Evolutionary conservation across 805 yeast species (phyloP).

Genomic region (Zygotorulaspora danielsina): DNA sequence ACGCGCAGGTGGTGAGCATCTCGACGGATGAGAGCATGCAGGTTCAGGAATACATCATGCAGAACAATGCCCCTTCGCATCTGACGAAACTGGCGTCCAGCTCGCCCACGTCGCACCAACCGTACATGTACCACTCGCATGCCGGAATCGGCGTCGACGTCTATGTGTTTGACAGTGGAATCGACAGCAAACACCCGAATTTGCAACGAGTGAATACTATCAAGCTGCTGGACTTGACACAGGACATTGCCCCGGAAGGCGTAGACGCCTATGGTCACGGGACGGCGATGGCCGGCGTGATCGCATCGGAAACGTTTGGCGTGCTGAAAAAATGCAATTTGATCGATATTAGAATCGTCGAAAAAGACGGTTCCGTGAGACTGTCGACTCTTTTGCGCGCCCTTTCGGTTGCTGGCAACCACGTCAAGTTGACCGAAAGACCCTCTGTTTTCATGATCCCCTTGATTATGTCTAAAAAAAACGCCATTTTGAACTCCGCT

Average conservation of each 20-base stretch:
- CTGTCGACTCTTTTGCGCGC: conserved; percentile 37
- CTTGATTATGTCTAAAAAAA: conserved; percentile 33
- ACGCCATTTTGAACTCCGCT: conserved; percentile 43
- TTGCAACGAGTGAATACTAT: conserved; percentile 44
- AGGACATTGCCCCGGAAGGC: conserved; percentile 24
- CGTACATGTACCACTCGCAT: conserved; percentile 41
- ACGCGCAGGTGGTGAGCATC: conserved; percentile 36
- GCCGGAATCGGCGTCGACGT: conserved; percentile 41
- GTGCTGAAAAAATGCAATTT: conserved; percentile 45
- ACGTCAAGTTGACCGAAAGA: conserved; percentile 32
- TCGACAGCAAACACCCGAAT: conserved; percentile 35
- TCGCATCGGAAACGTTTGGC: conserved; percentile 50
- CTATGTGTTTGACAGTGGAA: conserved; percentile 40
- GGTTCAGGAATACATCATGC: conserved; percentile 35
- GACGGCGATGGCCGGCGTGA: conserved; percentile 52
- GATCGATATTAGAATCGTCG: conserved; percentile 43
- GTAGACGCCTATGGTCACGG: conserved; percentile 49
- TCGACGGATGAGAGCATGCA: conserved; percentile 37
- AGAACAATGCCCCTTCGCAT: conserved; percentile 43
- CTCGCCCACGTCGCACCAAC: conserved; percentile 37
- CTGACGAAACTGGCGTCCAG: conserved; percentile 34
- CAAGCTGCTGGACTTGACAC: conserved; percentile 45
- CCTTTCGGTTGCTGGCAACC: conserved; percentile 28
- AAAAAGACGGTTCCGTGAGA: conserved; percentile 37
- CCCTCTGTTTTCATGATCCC: conserved; percentile 41